These are phyloP conservation scores for Fulvia fulva DNA, from an alignment of 2,329 filamentous ascomycete genomes.

Conservation along the genomic window DNA sequence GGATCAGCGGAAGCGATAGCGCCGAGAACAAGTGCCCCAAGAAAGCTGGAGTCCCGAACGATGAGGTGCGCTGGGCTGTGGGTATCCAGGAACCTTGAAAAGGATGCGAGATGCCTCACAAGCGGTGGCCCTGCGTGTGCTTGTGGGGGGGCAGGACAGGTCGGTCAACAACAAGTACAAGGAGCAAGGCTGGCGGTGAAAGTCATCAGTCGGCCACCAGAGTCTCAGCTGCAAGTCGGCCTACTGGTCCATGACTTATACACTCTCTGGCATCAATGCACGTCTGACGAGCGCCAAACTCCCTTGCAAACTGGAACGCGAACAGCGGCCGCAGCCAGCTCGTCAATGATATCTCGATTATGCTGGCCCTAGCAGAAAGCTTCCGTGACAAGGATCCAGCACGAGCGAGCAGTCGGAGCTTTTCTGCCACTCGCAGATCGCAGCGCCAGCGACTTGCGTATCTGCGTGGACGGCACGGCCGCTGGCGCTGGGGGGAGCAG, in stretches of 20 bases:
- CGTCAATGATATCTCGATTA: slow-evolving; percentile 26
- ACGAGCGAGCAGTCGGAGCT: slow-evolving; percentile 2
- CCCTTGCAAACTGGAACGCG: background rate
- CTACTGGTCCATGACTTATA: slow-evolving; percentile 19
- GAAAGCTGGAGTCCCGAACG: background rate
- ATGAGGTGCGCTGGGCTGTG: slow-evolving; percentile 1
- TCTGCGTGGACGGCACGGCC: background rate
- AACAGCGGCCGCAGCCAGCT: slow-evolving; percentile 3
- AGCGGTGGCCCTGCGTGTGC: background rate
- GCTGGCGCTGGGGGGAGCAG: background rate
- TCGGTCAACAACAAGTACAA: background rate
- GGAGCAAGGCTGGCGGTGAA: background rate
- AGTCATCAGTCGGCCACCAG: background rate
- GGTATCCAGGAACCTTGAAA: background rate
- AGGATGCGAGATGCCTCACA: background rate
- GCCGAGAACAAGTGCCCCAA: background rate
- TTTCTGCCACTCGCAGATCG: slow-evolving; percentile 15
- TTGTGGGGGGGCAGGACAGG: background rate
- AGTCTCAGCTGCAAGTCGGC: slow-evolving; percentile 7
- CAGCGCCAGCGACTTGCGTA: background rate
- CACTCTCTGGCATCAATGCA: slow-evolving; percentile 20
- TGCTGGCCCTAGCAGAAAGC: slow-evolving; percentile 19
- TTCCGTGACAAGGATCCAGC: slow-evolving; percentile 12
- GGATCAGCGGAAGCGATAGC: slow-evolving; percentile 14
- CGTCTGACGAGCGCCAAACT: slow-evolving; percentile 23